Evolutionary conservation across 2,329 filamentous ascomycete genomes (phyloP).

Genomic region (Calonectria honghensis): DNA sequence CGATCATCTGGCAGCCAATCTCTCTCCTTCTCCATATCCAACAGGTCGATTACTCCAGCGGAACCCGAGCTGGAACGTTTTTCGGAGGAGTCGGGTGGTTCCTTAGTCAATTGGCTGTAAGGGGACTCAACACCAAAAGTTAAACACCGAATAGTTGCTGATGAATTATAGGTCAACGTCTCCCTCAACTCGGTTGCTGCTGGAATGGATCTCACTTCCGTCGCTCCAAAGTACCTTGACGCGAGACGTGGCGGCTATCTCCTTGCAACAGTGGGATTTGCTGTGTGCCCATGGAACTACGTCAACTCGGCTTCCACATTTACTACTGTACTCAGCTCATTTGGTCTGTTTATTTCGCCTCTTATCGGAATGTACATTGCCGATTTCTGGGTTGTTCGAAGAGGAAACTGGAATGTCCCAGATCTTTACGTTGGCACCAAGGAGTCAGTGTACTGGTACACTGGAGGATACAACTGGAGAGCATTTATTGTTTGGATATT

Average conservation of each 20-base stretch:
- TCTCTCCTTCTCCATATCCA: constrained; percentile 6
- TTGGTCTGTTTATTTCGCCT: constrained; percentile 7
- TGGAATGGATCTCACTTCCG: constrained; percentile 15
- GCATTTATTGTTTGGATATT: constrained; percentile 14
- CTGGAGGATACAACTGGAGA: constrained; percentile 19
- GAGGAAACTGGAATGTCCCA: constrained; percentile 8
- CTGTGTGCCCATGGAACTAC: constrained; percentile 11
- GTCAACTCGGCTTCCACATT: constrained; percentile 20
- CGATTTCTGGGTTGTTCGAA: constrained; percentile 21
- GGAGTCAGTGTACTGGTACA: constrained; percentile 11
- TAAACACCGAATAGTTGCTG: neutral
- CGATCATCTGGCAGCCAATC: constrained; percentile 15
- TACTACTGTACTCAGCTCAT: constrained; percentile 6
- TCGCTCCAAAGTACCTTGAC: constrained; percentile 16
- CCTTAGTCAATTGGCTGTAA: constrained; percentile 2
- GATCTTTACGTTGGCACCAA: constrained; percentile 13
- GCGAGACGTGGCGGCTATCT: constrained; percentile 13
- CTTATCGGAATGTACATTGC: constrained; percentile 22
- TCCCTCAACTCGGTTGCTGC: constrained; percentile 12
- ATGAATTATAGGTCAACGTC: constrained; percentile 3
- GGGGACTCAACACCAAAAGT: neutral
- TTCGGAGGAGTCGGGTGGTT: constrained; percentile 22
- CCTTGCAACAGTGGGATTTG: neutral
- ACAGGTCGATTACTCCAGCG: neutral
- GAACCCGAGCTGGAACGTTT: constrained; percentile 14